Evolutionary conservation across 768 basidiomycete genomes (phyloP).

Genomic region (Dentipellis sp.): DNA sequence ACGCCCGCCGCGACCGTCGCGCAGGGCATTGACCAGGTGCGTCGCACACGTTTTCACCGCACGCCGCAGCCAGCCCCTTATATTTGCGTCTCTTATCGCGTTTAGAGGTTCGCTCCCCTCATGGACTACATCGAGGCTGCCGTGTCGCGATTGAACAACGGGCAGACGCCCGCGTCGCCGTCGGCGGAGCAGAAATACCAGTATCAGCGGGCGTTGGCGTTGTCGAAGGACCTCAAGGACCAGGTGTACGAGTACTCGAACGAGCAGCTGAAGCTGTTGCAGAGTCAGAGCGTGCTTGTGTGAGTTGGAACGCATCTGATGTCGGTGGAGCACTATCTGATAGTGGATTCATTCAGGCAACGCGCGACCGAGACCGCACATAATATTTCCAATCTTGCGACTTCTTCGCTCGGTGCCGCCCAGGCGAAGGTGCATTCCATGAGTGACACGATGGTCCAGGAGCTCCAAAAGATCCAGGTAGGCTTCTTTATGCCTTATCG

Average conservation of each 20-base stretch:
- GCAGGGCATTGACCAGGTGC: constrained; percentile 65
- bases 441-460: constrained; percentile 55
- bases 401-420: constrained; percentile 44
- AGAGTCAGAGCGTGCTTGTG: constrained; percentile 56
- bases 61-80: background rate
- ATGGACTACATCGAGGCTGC: constrained; percentile 63
- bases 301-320: constrained; percentile 22
- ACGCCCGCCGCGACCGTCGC: constrained; percentile 53
- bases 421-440: constrained; percentile 49
- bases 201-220: constrained; percentile 62
- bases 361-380: constrained; percentile 61
- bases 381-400: constrained; percentile 48
- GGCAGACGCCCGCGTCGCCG: constrained; percentile 35
- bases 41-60: constrained; percentile 13
- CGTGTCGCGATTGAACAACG: constrained; percentile 27
- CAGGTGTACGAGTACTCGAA: constrained; percentile 57
- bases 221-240: constrained; percentile 56
- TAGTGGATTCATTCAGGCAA: constrained; percentile 35
- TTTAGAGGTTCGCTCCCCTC: constrained; percentile 61
- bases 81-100: constrained; percentile 13
- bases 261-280: constrained; percentile 64
- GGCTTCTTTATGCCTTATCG: background rate
- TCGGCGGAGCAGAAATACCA: constrained; percentile 57
- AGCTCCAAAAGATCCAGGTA: constrained; percentile 53
- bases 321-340: constrained; percentile 6